phyloP scores from a whole-genome alignment of 768 basidiomycete genomes.

The Dictyophora rubrovolvata region DNA sequence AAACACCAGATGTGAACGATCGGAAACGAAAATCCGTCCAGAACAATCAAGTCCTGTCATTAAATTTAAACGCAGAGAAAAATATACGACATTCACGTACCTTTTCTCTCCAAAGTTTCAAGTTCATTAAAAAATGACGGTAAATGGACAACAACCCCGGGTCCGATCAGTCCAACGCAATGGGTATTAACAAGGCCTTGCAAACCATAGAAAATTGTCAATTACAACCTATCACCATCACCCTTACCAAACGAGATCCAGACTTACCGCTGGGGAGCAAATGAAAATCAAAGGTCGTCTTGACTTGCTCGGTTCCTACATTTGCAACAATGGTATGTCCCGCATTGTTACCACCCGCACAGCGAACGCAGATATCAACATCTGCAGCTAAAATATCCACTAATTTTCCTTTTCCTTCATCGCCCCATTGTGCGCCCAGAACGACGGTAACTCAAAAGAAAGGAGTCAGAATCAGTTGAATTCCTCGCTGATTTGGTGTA shows the following conservation, averaged over 20 bases:
- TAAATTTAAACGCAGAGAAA: neutral
- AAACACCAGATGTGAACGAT: slow-evolving; percentile 94
- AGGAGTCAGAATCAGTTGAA: too few relatives aligned
- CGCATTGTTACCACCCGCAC: slow-evolving; percentile 97
- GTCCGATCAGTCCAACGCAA: slow-evolving; percentile 82
- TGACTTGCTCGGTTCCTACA: slow-evolving; percentile 51
- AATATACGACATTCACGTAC: too few relatives aligned
- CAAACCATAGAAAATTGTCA: neutral
- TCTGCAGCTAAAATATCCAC: slow-evolving; percentile 92
- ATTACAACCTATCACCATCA: neutral
- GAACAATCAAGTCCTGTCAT: slow-evolving; percentile 71
- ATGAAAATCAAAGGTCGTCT: slow-evolving; percentile 91
- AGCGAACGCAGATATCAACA: slow-evolving; percentile 86
- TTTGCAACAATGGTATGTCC: slow-evolving; percentile 95
- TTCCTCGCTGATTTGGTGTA: too few relatives aligned
- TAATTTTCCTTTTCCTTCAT: slow-evolving; percentile 91
- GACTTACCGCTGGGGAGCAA: slow-evolving; percentile 80
- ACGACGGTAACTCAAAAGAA: slow-evolving; percentile 50
- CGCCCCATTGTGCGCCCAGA: slow-evolving; percentile 85
- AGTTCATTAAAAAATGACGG: slow-evolving; percentile 93
- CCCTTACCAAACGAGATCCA: neutral
- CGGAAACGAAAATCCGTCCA: slow-evolving; percentile 81
- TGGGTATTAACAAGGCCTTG: slow-evolving; percentile 76
- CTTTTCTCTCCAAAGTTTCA: slow-evolving; percentile 75
- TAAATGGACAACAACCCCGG: slow-evolving; percentile 92